Percentiles rank a stretch among this genome's conserved stretches.
phyloP scores from a whole-genome alignment of 371 early-diverging fungal species.

The Mortierella sp. region DNA sequence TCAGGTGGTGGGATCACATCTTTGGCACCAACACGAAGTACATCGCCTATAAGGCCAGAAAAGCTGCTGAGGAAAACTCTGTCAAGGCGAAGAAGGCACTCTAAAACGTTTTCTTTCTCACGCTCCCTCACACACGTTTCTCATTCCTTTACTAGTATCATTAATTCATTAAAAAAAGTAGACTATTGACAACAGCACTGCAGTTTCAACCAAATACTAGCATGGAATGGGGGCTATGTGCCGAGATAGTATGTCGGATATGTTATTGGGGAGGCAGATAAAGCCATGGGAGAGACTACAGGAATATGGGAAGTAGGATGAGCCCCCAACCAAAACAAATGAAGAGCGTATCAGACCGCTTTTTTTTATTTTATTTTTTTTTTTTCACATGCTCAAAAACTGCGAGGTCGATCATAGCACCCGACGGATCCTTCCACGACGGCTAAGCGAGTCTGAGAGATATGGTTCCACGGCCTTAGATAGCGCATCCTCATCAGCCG shows the following conservation, averaged over 20 bases:
- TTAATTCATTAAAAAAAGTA: no score
- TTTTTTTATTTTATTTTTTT: conserved; percentile 4
- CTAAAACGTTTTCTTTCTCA: conserved; percentile 22
- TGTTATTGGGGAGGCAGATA: no score
- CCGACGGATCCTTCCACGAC: conserved; percentile 30
- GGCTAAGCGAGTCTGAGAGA: conserved; percentile 36
- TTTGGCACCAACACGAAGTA: conserved; percentile 87
- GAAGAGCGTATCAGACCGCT: conserved; percentile 1
- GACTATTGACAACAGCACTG: no score
- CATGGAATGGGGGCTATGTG: no score
- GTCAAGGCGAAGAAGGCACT: conserved; percentile 40
- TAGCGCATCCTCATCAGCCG: conserved; percentile 32
- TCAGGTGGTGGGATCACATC: conserved; percentile 87
- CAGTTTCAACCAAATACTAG: no score
- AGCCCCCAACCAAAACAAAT: no score
- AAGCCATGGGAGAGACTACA: no score
- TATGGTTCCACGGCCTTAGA: conserved; percentile 47
- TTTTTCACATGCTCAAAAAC: not conserved
- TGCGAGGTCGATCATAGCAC: conserved; percentile 9
- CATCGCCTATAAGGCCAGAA: conserved; percentile 64
- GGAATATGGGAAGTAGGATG: no score
- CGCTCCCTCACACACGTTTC: conserved; percentile 73
- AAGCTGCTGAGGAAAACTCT: conserved; percentile 36
- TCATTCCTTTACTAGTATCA: no score
- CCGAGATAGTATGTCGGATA: no score